These are phyloP conservation scores for Tricholoma matsutake DNA, from an alignment of 768 basidiomycete species.

Conservation along the genomic window DNA sequence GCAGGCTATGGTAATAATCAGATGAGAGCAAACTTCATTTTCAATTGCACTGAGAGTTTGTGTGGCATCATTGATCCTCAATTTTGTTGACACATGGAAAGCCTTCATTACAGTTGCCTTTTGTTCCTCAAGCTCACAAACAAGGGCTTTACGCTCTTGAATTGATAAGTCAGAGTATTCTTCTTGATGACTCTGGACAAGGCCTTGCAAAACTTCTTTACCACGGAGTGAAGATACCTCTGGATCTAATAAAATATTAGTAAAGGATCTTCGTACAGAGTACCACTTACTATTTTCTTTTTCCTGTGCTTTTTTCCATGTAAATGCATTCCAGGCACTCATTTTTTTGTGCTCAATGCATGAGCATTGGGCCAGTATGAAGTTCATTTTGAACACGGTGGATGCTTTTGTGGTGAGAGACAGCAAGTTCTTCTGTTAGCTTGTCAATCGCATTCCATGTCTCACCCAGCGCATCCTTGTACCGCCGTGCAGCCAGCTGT, in stretches of 20 bases:
- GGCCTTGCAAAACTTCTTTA: not conserved
- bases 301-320: conserved; percentile 1
- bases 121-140: not conserved
- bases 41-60: not conserved
- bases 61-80: not conserved
- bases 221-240: not conserved
- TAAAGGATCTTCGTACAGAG: not conserved
- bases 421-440: not conserved
- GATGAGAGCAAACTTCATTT: not conserved
- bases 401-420: conserved; percentile 4
- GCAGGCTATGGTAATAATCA: not conserved
- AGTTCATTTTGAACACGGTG: conserved; percentile 6
- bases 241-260: not conserved
- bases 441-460: not conserved
- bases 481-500: not conserved
- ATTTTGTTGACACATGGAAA: not conserved
- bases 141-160: not conserved
- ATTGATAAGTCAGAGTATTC: not conserved
- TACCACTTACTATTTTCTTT: not conserved
- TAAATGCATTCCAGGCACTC: not conserved
- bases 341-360: not conserved
- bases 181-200: not conserved
- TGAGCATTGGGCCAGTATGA: not conserved
- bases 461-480: not conserved
- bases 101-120: not conserved